Base-by-base conservation (phyloP, 2,329 filamentous ascomycete species). In the Corynespora cassiicola region DNA sequence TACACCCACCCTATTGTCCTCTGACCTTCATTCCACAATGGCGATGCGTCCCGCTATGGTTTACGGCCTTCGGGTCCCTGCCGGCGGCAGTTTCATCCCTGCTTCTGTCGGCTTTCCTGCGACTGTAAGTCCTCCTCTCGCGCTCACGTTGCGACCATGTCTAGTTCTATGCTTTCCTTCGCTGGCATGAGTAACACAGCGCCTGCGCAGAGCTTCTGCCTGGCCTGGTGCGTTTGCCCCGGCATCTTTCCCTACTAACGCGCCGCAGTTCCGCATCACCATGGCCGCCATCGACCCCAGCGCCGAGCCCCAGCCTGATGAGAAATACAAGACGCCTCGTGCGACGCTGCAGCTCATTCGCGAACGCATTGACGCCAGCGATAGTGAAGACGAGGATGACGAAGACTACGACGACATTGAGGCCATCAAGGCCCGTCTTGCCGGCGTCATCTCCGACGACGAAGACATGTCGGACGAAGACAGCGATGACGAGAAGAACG, bases 271-370 rank as follows among this genome's bases (percentile, higher is more conserved):
- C 76, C 90, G 90, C 69, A 90, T 99, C 66, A 97, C 91, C 63
- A 99, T 99, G 94, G 94, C 95, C 62, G 94, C 94, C 53, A 86
- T 99, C 69, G 92, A 99, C 69, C 94, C 94, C 42, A 90, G 83
- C 62, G 88, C 88, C 59, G 78, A 83, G 52, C 63, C 73, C 17
- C 68, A 72, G 53, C 63, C 68, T 37, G 67, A 70, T 29, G 66
- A 69, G 21, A 52, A 58, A 12, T 45, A 63, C 47, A 65, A 68
- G 39, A 72, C 84, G 47, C 81, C 85, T 58, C 87, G 91, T 58
- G 87, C 94, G 36, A 99, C 94, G 34, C 78, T 99, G 61, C 96
- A 94, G 76, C 80, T 99, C 56, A 80, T 97, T 68, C 92, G 92
- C 70, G 80, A 85, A 65, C 82, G 82, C 44, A 69, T 75, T 14